A percentile compares a stretch with the other conserved stretches of the same genome.
Evolutionary conservation across 179 eudicot genomes (phyloP).

Genomic region (Silene vulgaris): DNA sequence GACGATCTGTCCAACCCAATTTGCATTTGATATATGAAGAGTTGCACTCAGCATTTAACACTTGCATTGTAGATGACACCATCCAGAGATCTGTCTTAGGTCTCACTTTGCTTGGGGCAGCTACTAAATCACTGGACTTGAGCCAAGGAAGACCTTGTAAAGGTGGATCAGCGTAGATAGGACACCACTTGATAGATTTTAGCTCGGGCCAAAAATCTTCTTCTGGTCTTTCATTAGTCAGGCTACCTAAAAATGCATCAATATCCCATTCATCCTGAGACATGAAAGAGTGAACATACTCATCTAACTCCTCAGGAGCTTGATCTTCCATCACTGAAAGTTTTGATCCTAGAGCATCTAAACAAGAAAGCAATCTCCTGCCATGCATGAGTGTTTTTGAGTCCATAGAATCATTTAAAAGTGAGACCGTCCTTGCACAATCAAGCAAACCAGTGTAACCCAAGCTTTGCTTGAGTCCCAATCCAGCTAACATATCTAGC

Average conservation of each 20-base stretch:
- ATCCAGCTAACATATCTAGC: slow-evolving; percentile 56
- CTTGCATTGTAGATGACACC: slow-evolving; percentile 73
- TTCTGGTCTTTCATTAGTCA: slow-evolving; percentile 48
- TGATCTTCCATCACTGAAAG: slow-evolving; percentile 42
- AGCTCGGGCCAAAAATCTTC: slow-evolving; percentile 86
- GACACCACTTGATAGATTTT: slow-evolving; percentile 83
- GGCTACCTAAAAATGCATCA: slow-evolving; percentile 41
- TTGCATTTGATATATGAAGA: slow-evolving; percentile 53
- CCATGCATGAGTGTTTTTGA: slow-evolving; percentile 46
- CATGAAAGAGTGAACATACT: slow-evolving; percentile 21
- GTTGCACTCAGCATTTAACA: slow-evolving; percentile 70
- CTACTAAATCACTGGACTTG: slow-evolving; percentile 43
- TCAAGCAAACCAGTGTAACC: slow-evolving; percentile 75
- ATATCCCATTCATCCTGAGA: slow-evolving; percentile 39
- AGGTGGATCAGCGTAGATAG: slow-evolving; percentile 63
- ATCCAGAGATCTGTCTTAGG: slow-evolving; percentile 92
- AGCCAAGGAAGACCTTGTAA: slow-evolving; percentile 77
- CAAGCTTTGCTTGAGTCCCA: slow-evolving; percentile 73
- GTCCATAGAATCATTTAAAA: slow-evolving; percentile 60
- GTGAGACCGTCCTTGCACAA: slow-evolving; percentile 81
- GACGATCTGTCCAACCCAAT: slow-evolving; percentile 84
- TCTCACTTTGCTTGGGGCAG: slow-evolving; percentile 67
- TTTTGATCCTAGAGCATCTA: slow-evolving; percentile 62
- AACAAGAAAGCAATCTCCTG: slow-evolving; percentile 65
- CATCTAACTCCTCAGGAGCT: slow-evolving; percentile 29